phyloP scores from a whole-genome alignment of 257 asterid species.

The Leptodermis oblonga region DNA sequence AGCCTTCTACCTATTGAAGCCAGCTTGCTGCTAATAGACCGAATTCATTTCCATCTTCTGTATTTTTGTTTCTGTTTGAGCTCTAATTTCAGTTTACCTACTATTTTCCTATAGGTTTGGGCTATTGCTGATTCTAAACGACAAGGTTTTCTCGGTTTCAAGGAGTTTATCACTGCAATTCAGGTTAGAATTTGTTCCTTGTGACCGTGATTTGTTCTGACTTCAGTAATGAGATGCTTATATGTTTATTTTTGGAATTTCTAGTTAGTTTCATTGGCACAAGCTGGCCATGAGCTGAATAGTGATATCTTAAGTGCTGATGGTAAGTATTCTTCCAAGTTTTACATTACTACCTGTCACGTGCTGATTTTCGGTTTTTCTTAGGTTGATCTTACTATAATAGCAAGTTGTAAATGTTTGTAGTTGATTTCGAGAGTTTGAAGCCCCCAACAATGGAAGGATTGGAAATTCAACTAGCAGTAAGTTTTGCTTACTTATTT shows the following conservation, averaged over 20 bases:
- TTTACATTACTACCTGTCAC: not conserved
- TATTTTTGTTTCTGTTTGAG: constrained; percentile 1
- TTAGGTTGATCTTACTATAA: constrained; percentile 11
- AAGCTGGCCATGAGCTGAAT: constrained; percentile 66
- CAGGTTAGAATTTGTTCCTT: constrained; percentile 49
- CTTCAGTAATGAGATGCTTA: constrained; percentile 23
- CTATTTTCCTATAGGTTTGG: constrained; percentile 57
- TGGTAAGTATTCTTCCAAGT: constrained; percentile 37
- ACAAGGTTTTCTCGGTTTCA: constrained; percentile 92
- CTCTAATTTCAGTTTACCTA: constrained; percentile 4
- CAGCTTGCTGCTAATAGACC: not conserved
- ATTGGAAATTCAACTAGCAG: constrained; percentile 67
- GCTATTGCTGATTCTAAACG: constrained; percentile 92
- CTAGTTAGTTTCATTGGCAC: constrained; percentile 81
- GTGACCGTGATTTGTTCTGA: constrained; percentile 6
- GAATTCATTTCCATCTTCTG: not conserved
- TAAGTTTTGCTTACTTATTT: constrained; percentile 34
- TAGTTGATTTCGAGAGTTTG: constrained; percentile 80
- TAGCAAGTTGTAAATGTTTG: constrained; percentile 18
- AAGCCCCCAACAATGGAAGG: constrained; percentile 84
- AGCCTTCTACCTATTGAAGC: not conserved
- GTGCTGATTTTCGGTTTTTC: not conserved
- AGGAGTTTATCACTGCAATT: constrained; percentile 77
- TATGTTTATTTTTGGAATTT: constrained; percentile 17
- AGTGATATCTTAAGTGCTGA: constrained; percentile 50